Conservation (phyloP, 306 rosid species). For the Vicia sativa region DNA sequence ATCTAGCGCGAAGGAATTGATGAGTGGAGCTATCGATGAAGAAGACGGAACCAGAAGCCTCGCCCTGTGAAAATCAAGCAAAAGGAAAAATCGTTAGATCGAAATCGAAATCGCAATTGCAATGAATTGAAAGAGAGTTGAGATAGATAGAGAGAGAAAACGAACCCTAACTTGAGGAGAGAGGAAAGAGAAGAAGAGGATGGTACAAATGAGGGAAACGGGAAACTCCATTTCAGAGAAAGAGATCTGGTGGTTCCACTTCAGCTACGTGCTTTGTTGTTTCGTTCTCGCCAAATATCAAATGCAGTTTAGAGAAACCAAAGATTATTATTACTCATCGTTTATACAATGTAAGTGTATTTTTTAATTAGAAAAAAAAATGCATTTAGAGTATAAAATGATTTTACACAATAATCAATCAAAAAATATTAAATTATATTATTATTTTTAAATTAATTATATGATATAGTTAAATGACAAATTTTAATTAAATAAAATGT, state of each 20-base stretch:
- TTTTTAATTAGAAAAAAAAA: too few relatives aligned
- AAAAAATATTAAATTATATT: too few relatives aligned
- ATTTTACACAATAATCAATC: too few relatives aligned
- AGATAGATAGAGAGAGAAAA: conserved; percentile 18
- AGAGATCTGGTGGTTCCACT: conserved; percentile 42
- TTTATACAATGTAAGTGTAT: too few relatives aligned
- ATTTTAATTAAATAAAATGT: too few relatives aligned
- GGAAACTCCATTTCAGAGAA: conserved; percentile 46
- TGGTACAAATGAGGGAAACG: conserved; percentile 38
- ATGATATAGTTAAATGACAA: too few relatives aligned
- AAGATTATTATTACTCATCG: too few relatives aligned
- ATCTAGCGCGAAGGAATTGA: conserved; percentile 48
- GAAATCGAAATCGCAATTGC: conserved; percentile 36
- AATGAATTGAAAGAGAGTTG: conserved; percentile 16
- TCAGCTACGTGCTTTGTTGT: conserved; percentile 36
- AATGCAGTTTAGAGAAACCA: background rate
- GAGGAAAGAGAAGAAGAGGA: conserved; percentile 36
- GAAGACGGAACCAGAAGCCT: conserved; percentile 49
- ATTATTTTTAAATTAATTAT: too few relatives aligned
- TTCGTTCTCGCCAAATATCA: conserved; percentile 13
- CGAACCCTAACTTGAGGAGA: conserved; percentile 43
- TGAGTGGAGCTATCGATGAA: conserved; percentile 39
- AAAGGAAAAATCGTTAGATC: conserved; percentile 39
- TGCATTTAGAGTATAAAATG: too few relatives aligned
- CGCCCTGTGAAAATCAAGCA: conserved; percentile 43